Evolutionary conservation across 805 yeast species (phyloP), one percentile per base, ranked within the genome.

Genomic region (Brettanomyces sp.): DNA sequence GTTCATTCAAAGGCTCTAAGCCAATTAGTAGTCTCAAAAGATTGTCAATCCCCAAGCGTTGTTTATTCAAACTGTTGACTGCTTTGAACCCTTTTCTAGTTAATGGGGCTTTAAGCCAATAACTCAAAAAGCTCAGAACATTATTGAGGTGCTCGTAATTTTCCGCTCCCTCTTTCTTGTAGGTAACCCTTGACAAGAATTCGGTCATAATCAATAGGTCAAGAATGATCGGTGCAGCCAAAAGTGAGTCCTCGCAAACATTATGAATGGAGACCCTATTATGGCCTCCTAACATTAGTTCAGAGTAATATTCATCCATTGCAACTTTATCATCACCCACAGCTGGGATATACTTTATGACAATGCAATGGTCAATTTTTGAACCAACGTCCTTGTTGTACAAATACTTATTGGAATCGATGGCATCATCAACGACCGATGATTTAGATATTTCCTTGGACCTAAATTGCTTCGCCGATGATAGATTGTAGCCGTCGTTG

Each of bases 241-340:
- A 76, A 58, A 90, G 73, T 3, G 96, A 89, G 66, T 90, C 98
- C 69, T 90, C 98, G 68, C 98, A 90, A 38, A 91, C 95, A 64
- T 91, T 90, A 70, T 90, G 95, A 61, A 91, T 84, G 42, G 95
- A 81, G 55, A 90, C 85, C 63, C 93, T 84, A 72, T 90, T 91
- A 70, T 90, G 96, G 40, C 98, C 98, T 50, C 98, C 98, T 57
- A 90, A 76, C 97, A 90, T 91, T 62, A 90, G 80, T 68, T 90
- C 97, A 47, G 95, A 84, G 72, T 91, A 88, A 71, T 90, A 90
- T 70, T 91, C 97, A 67, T 90, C 98, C 97, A 90, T 91, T 45
- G 98, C 98, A 52, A 90, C 96, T 73, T 90, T 90, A 53, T 93
- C 82, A 67, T 90, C 98, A 36, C 95, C 96, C 42, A 90, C 97